phyloP scores from a whole-genome alignment of 2,329 filamentous ascomycete genomes.

The Paraphaeosphaeria sporulosa region DNA sequence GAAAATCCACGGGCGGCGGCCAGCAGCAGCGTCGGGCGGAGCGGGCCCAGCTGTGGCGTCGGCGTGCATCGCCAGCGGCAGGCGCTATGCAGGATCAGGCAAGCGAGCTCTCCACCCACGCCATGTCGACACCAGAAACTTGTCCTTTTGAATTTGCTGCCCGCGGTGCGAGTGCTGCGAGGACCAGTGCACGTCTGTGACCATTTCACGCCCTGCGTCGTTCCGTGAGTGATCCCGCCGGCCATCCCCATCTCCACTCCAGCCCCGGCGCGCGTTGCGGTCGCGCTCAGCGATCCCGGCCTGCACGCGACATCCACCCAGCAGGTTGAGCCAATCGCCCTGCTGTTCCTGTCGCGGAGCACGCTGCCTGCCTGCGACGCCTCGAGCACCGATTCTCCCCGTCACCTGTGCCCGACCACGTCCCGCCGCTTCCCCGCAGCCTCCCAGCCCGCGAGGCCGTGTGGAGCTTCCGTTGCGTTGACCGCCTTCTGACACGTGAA shows the following conservation, averaged over 20 bases:
- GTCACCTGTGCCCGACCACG: conserved; percentile 8
- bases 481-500: conserved; percentile 42
- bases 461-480: conserved; percentile 18
- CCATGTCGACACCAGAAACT: conserved; percentile 25
- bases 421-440: conserved; percentile 10
- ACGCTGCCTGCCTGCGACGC: conserved; percentile 18
- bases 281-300: conserved; percentile 30
- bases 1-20: conserved; percentile 5
- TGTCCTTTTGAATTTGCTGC: conserved; percentile 28
- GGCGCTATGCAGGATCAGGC: conserved; percentile 26
- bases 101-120: conserved; percentile 14
- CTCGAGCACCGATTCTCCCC: conserved; percentile 15
- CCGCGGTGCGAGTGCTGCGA: conserved; percentile 21
- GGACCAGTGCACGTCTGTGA: conserved; percentile 9
- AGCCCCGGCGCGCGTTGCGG: conserved; percentile 1
- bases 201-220: neutral
- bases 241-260: neutral
- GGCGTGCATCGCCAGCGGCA: conserved; percentile 12
- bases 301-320: conserved; percentile 46
- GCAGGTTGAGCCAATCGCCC: conserved; percentile 31
- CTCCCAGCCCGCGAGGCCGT: conserved; percentile 16
- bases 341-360: conserved; percentile 36
- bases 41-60: conserved; percentile 8
- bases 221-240: neutral
- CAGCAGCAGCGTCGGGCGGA: neutral